Base-by-base conservation (phyloP, 192 early-diverging fungal species). In the Mortierella claussenii region DNA sequence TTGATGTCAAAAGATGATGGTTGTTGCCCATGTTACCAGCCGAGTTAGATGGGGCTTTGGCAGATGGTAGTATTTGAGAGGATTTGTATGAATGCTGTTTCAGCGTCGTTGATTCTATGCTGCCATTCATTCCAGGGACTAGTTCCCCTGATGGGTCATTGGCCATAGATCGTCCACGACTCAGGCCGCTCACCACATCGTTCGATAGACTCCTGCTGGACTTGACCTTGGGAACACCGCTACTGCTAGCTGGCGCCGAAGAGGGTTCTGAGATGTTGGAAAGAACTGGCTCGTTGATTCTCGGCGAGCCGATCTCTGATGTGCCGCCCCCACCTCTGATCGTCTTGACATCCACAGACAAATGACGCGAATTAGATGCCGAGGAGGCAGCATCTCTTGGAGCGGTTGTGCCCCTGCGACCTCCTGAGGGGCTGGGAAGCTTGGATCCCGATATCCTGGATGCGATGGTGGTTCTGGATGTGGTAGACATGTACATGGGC, bases 401-500 rank as follows among this genome's bases (percentile, higher is more conserved):
- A 0, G 26, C 32, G 30, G 20, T 34, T 12, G 43, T 34, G 26
- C 60, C 54, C 36, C 48, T 68, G 4, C 70, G 43, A 3, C 61
- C 52, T 33, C 60, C 58, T 2, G 64, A 76, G 37, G 73, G 64
- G 21, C 73, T 76, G 9, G 73, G 73, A 17, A 76, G 66, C 46
- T 76, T 76, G 26, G 73, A 67, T 49, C 58, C 73, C 15, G 52
- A 30, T 3, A 60, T 23, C 21, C 56, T 58, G 2, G 63, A 43
- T 0, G 63, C 42, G 23, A 61, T 65, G n/a, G 27, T 62, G 15
- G 46, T 32, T 40, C 73, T 60, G 18, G 73, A 55, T 5, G 75
- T 69, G 6, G 79, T 81, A 43, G 83, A 69, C 49, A 65, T 80
- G 31, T 70, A 79, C 68, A 73, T 82, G 20, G 81, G 61, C 1